These are phyloP conservation scores for Pseudogymnoascus verrucosus DNA, from an alignment of 2,329 filamentous ascomycete species.

Conservation along the genomic window DNA sequence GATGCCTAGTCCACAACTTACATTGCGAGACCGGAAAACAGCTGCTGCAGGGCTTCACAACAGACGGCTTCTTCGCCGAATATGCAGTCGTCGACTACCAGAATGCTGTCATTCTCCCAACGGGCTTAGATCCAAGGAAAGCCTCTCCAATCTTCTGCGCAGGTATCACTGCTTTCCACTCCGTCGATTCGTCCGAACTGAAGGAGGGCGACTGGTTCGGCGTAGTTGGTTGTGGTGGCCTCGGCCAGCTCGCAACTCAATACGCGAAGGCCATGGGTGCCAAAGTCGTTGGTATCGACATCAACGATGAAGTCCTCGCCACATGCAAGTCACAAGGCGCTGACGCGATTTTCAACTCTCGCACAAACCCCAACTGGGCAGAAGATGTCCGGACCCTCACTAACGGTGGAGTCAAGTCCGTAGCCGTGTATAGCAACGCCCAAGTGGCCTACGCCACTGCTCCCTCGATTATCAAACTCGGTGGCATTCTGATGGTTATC, in stretches of 20 bases:
- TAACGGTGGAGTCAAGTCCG: conserved; percentile 9
- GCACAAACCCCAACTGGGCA: neutral
- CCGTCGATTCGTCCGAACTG: conserved; percentile 31
- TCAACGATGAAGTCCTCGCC: conserved; percentile 10
- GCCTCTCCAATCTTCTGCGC: conserved; percentile 41
- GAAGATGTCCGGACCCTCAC: conserved; percentile 6
- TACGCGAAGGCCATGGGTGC: conserved; percentile 15
- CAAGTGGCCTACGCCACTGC: conserved; percentile 32
- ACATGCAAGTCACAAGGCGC: neutral
- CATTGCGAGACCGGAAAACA: conserved; percentile 32
- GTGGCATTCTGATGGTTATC: conserved; percentile 36
- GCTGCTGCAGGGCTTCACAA: conserved; percentile 35
- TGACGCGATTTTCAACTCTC: conserved; percentile 10
- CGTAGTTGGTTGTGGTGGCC: conserved; percentile 12
- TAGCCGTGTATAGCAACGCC: conserved; percentile 31
- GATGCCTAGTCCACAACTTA: conserved; percentile 37
- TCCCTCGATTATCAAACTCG: conserved; percentile 29
- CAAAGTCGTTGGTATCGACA: conserved; percentile 12
- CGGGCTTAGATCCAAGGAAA: conserved; percentile 28
- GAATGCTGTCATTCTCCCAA: conserved; percentile 35
- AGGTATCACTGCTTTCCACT: conserved; percentile 38
- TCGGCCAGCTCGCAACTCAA: conserved; percentile 12
- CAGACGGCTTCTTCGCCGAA: conserved; percentile 39
- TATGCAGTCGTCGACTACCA: conserved; percentile 39
- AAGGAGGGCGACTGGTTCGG: conserved; percentile 25